Base-by-base conservation (phyloP, 805 yeast species). In the Candida insectalens region DNA sequence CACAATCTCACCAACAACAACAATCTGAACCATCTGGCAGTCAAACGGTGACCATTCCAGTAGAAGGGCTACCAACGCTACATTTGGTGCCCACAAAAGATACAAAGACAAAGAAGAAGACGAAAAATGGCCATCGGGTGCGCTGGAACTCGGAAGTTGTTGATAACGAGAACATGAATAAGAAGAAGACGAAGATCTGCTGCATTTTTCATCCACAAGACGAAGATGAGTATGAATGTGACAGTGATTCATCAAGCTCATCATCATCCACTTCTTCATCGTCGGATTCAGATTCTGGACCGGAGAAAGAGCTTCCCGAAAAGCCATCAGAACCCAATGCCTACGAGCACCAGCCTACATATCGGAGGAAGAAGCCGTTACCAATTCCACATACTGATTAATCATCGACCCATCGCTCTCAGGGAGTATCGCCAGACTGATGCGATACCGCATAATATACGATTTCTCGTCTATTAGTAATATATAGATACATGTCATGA, bases 181-280 rank as follows among this genome's bases (percentile, higher is more conserved):
- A 74, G 61, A 92, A 92, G 62, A 87, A 85, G 52, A 74, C 95
- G 9, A 89, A 89, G 56, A 80, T 83, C n/a, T 83, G 94, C 48
- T 83, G 94, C 44, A 83, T 83, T 7, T 83, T 74, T 63, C 81
- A 88, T 63, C 92, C 96, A 36, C 77, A 83, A 34, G 61, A 75
- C 27, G 82, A 73, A 23, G 62, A 53, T 6, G 58, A 52, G 25
- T 60, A 49, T 17, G 62, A 55, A 29, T 45, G 46, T 5, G 53
- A 47, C 12, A 39, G 42, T 8, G 34, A 30, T 5, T 36, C 40
- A 9, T 40, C 40, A n/a, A 38, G 43, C 3, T 35, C 43, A 3
- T 37, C 40, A 13, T 39, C 44, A 1, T 40, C 44, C n/a, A 42
- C 50, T 2, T 38, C 43, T 4, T 45, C 50, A 1, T 42, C 49